phyloP scores from a whole-genome alignment of 305 asterid genomes.

The Striga hermonthica region DNA sequence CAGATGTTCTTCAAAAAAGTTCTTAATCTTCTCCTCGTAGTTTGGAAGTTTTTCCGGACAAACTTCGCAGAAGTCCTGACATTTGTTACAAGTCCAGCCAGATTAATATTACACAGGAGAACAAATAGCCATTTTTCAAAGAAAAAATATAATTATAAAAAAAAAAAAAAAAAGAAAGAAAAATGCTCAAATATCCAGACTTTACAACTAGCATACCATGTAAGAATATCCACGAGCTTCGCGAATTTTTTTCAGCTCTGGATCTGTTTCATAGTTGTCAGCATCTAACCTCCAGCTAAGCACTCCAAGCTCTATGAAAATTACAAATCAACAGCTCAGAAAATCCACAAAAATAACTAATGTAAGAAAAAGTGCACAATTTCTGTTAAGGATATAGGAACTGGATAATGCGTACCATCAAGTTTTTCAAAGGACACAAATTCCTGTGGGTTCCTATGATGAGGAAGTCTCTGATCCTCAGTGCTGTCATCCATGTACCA shows the following conservation, averaged over 20 bases:
- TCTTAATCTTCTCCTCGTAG: conserved; percentile 70
- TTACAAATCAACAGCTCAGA: conserved; percentile 25
- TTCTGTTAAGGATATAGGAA: background rate
- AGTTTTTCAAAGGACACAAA: conserved; percentile 78
- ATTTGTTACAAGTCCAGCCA: background rate
- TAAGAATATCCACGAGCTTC: conserved; percentile 80
- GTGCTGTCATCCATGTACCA: conserved; percentile 88
- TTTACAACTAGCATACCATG: conserved; percentile 43
- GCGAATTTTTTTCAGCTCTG: conserved; percentile 76
- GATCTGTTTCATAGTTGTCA: conserved; percentile 81
- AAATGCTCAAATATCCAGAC: conserved; percentile 5
- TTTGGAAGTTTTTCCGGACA: conserved; percentile 83
- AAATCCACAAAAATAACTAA: background rate
- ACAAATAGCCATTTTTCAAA: too few relatives aligned
- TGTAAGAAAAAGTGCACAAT: background rate
- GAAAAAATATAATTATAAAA: background rate
- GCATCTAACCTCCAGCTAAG: conserved; percentile 91
- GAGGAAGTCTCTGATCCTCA: conserved; percentile 87
- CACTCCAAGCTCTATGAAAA: conserved; percentile 70
- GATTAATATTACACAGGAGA: too few relatives aligned
- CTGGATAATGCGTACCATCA: conserved; percentile 47
- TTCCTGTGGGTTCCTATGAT: conserved; percentile 73
- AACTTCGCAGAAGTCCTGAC: conserved; percentile 82
- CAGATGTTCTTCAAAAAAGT: conserved; percentile 76
- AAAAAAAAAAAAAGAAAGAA: conserved; percentile 2